These are phyloP conservation scores for Wallacemonas collosoma DNA, from an alignment of 208 protist genomes.

Conservation along the genomic window DNA sequence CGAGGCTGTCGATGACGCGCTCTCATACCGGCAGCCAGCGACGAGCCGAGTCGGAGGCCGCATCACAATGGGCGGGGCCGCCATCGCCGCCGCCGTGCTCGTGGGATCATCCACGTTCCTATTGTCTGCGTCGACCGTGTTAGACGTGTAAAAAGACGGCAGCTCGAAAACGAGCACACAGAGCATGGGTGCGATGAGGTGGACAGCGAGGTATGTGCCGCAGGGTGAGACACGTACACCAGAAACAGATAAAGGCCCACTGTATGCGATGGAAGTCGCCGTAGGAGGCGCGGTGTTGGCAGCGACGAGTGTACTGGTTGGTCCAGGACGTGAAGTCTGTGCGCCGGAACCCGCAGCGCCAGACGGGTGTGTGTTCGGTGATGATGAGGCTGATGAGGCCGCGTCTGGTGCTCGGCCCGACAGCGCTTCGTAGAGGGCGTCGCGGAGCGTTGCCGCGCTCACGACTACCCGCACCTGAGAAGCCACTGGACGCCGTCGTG, in stretches of 20 bases:
- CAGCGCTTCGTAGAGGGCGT: not conserved
- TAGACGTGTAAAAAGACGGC: not conserved
- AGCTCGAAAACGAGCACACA: constrained; percentile 18
- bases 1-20: not conserved
- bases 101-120: not conserved
- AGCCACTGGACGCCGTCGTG: not conserved
- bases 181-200: constrained; percentile 1
- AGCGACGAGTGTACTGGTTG: not conserved
- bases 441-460: constrained; percentile 6
- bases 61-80: not conserved
- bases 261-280: not conserved
- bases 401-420: not conserved
- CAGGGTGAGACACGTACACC: constrained; percentile 13
- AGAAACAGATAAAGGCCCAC: not conserved
- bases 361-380: not conserved
- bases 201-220: constrained; percentile 3
- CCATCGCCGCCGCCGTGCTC: not conserved
- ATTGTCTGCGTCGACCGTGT: not conserved
- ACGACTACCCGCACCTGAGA: not conserved
- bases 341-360: not conserved
- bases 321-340: not conserved
- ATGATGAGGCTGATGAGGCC: not conserved
- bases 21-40: not conserved
- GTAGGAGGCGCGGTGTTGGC: not conserved
- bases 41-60: not conserved